These are phyloP conservation scores for Paxillus ammoniavirescens DNA, from an alignment of 768 basidiomycete genomes.

Conservation along the genomic window DNA sequence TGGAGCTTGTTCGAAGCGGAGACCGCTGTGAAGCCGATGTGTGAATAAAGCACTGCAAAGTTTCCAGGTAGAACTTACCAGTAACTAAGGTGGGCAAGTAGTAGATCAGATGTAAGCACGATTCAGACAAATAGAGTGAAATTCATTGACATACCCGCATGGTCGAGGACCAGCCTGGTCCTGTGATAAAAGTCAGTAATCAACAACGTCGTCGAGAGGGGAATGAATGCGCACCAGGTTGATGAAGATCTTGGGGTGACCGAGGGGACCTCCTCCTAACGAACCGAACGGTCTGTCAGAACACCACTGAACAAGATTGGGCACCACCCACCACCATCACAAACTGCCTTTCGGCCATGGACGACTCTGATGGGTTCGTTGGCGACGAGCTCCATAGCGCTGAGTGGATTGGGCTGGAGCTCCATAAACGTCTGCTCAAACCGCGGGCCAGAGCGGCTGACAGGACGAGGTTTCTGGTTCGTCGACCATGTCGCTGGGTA, in stretches of 20 bases:
- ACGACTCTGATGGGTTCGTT: constrained; percentile 85
- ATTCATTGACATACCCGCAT: constrained; percentile 72
- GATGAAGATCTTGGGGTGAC: constrained; percentile 96
- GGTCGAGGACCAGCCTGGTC: constrained; percentile 85
- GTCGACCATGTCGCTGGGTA: constrained; percentile 81
- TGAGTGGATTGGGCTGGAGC: constrained; percentile 84
- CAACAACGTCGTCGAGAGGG: neutral
- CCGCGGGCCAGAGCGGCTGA: constrained; percentile 60
- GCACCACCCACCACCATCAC: constrained; percentile 84
- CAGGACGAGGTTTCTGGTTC: constrained; percentile 70
- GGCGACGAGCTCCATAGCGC: constrained; percentile 87
- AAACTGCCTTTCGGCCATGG: constrained; percentile 80
- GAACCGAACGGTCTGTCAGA: constrained; percentile 9
- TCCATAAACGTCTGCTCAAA: constrained; percentile 92
- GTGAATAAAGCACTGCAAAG: neutral
- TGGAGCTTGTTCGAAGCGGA: constrained; percentile 84
- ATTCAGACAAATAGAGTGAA: constrained; percentile 1
- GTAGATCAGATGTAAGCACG: constrained; percentile 3
- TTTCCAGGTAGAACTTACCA: constrained; percentile 37
- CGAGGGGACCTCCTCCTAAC: constrained; percentile 88
- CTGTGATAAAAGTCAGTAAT: constrained; percentile 36
- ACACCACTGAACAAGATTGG: constrained; percentile 3
- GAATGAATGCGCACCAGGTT: constrained; percentile 67
- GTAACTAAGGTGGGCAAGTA: constrained; percentile 35
- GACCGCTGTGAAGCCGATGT: constrained; percentile 53